phyloP scores from a whole-genome alignment of 176 grass and related monocot species.

The Sorghum bicolor region DNA sequence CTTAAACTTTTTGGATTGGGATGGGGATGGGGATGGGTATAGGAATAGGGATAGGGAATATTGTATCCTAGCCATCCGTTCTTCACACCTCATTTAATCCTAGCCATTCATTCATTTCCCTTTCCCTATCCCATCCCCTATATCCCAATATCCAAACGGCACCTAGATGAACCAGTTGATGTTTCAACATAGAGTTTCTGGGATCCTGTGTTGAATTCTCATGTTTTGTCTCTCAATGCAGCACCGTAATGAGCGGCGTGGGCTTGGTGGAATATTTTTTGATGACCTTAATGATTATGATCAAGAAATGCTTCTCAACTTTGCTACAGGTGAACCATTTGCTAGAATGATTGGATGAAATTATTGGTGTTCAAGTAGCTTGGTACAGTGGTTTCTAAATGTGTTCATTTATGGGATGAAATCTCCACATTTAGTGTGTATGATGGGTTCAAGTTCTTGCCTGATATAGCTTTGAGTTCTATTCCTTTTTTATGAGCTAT shows the following conservation, averaged over 20 bases:
- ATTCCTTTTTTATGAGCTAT: neutral
- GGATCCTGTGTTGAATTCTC: neutral
- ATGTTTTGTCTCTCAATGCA: constrained; percentile 36
- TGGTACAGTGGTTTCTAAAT: neutral
- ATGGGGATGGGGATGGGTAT: too few relatives aligned
- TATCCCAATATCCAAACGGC: too few relatives aligned
- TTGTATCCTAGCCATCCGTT: too few relatives aligned
- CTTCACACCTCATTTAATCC: too few relatives aligned
- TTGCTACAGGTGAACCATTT: constrained; percentile 68
- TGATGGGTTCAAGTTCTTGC: neutral
- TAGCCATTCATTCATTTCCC: too few relatives aligned
- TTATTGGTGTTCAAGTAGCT: neutral
- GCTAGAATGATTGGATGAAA: neutral
- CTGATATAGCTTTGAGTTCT: neutral
- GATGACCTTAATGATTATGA: constrained; percentile 92
- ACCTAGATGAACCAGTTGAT: neutral
- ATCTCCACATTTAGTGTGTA: neutral
- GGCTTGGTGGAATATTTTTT: constrained; percentile 98
- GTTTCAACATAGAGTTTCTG: neutral
- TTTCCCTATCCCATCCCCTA: too few relatives aligned
- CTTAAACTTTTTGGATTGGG: too few relatives aligned
- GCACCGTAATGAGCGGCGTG: constrained; percentile 86
- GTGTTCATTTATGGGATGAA: neutral
- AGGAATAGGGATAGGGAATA: too few relatives aligned
- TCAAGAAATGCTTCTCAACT: constrained; percentile 96